Evolutionary conservation across 768 basidiomycete genomes (phyloP).

Genomic region (Cystobasidium onofrii): DNA sequence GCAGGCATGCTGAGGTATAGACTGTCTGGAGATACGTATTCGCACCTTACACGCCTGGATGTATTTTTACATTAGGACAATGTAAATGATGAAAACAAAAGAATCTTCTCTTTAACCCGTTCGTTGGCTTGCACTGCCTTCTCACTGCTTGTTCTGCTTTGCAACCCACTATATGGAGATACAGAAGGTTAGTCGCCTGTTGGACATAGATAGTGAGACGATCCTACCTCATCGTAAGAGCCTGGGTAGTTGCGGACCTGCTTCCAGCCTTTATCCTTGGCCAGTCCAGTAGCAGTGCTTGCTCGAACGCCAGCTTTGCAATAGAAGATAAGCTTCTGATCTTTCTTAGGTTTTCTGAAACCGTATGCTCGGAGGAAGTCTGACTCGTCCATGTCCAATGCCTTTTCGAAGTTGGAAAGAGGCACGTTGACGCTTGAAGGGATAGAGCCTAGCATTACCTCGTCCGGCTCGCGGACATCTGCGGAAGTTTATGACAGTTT

Average conservation of each 20-base stretch:
- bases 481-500: constrained; percentile 57
- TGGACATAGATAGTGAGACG: background rate
- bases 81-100: background rate
- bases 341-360: constrained; percentile 62
- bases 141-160: background rate
- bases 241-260: constrained; percentile 75
- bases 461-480: constrained; percentile 88
- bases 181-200: background rate
- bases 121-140: background rate
- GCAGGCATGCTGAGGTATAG: constrained; percentile 73
- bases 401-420: constrained; percentile 63
- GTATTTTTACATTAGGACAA: constrained; percentile 48
- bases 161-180: background rate
- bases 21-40: constrained; percentile 82
- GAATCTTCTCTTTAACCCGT: background rate
- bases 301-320: constrained; percentile 82
- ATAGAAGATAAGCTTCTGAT: constrained; percentile 77
- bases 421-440: constrained; percentile 87
- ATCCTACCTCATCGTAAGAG: constrained; percentile 52
- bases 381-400: constrained; percentile 54
- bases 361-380: constrained; percentile 60
- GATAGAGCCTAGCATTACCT: constrained; percentile 83
- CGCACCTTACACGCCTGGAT: constrained; percentile 72
- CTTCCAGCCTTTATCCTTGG: constrained; percentile 43
- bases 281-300: constrained; percentile 53